Evolutionary conservation across 805 yeast genomes (phyloP).

Genomic region (Zygosaccharomyces lentus): DNA sequence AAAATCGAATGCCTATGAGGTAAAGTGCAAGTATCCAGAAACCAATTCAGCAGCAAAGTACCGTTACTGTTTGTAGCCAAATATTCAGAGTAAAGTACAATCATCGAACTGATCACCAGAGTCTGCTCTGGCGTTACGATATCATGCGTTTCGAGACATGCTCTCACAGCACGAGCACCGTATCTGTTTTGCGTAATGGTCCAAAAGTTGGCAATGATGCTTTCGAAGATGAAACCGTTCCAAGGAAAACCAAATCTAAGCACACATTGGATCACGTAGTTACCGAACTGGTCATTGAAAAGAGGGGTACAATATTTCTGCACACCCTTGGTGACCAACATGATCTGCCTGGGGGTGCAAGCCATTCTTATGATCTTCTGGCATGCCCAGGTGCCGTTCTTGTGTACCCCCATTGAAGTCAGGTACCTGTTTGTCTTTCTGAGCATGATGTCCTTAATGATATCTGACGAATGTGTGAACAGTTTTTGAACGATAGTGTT

Average conservation of each 20-base stretch:
- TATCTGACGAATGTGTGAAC: conserved; percentile 64
- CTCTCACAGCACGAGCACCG: conserved; percentile 93
- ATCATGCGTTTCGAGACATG: conserved; percentile 79
- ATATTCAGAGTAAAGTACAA: conserved; percentile 72
- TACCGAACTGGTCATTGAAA: conserved; percentile 94
- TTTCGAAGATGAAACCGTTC: conserved; percentile 84
- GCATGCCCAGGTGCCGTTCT: conserved; percentile 99
- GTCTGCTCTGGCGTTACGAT: conserved; percentile 61
- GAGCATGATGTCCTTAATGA: conserved; percentile 76
- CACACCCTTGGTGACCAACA: conserved; percentile 62
- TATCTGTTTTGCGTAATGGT: conserved; percentile 82
- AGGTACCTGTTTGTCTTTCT: conserved; percentile 71
- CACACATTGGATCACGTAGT: conserved; percentile 93
- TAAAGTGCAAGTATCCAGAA: conserved; percentile 73
- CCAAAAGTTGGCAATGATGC: conserved; percentile 71
- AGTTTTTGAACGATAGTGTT: conserved; percentile 93
- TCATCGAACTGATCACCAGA: conserved; percentile 67
- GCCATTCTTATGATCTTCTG: conserved; percentile 87
- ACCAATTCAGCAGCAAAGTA: conserved; percentile 87
- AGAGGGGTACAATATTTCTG: conserved; percentile 79
- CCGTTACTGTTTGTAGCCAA: conserved; percentile 84
- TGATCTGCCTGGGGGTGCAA: conserved; percentile 55
- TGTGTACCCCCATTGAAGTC: conserved; percentile 91
- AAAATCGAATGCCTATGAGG: conserved; percentile 64
- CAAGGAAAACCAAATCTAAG: conserved; percentile 84